Evolutionary conservation across 192 early-diverging fungal genomes (phyloP), one percentile per base, ranked within the genome.

Genomic region (Entomortierella chlamydospora): DNA sequence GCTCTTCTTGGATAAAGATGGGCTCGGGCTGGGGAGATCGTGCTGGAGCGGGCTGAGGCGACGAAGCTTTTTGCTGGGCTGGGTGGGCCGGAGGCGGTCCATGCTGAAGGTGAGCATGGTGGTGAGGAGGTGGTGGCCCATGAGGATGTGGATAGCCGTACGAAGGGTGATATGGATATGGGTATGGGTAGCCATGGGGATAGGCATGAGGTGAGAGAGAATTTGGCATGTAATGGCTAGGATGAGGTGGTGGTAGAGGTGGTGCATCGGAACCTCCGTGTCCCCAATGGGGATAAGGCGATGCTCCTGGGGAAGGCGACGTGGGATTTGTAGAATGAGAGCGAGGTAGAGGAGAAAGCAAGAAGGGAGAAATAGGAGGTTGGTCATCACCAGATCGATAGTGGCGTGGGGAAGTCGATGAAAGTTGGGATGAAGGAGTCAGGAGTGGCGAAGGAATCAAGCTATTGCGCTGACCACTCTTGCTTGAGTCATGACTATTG

Each of bases 1-100:
- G 74, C 30, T 78, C 74, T 26, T 78, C 74, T 50, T 78, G 74
- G 47, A 78, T 78, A 64, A 78, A 78, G 61, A 78, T 78, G 13
- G 74, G 74, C 66, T 78, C 74, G 2, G 74, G 74, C 29, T 61
- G 72, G 0, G 17, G 54, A 26, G 57, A 41, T 10, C 34, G 57
- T 29, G 59, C 26, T 18, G 34, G 25, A 0, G 45, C 30, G 13
- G 42, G 57, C 13, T 60, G 58, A 1, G 34, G 47, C 28, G 67
- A 57, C 11, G 73, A 31, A 22, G 57, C 41, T 8, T 23, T 37
- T 26, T 54, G 53, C 26, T 68, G 65, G 12, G 57, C 8, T 29
- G 64, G 45, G 10, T 69, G 74, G 45, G 7, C 20, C 41, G 45
- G 66, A 50, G 30, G 55, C 6, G 29, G 42, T 4, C 28, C 56